Evolutionary conservation across 148 eudicot genomes (phyloP), one percentile per base, ranked within the genome.

Genomic region (Arctostaphylos glauca): DNA sequence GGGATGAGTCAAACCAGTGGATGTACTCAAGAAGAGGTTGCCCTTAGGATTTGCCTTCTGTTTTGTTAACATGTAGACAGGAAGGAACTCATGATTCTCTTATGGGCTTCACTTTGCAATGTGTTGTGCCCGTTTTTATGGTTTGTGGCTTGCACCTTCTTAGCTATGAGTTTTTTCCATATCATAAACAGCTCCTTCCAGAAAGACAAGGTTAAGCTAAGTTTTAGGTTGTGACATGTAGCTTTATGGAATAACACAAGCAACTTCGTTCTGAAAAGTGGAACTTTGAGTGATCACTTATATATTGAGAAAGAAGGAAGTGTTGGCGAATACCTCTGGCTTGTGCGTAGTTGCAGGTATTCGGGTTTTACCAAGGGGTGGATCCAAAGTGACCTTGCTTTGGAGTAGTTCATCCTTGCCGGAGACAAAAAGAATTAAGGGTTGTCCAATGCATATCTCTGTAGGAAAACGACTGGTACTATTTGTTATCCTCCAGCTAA

Each of bases 1-100:
- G 21, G 9, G 74, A 70, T 70, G 47, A 43, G 41, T 43, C 10
- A 38, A 70, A 68, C 46, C 13, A 16, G 49, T 15, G 74, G n/a
- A 70, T 70, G 48, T 70, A 41, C 74, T 43, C 6, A 43, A 70
- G 74, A 70, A 16, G 74, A 43, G 49, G 74, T 70, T 47, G 74
- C 10, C 10, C 47, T 14, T 12, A 15, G 49, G 49, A 70, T 70
- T 70, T 70, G 71, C 71, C 44, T 66, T 31, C 31, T 66, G 71
- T 31, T 25, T 31, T 25, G 71, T 66, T 66, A 31, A 66, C 44
- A 12, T 66, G 71, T 31, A 66, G 12, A 23, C 9, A 62, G 71
- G 25, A 60, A 60, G 67, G 71, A 66, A 66, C 71, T 12, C 6
- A 25, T 12, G 71, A 25, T 25, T 64, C 3, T 64, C 12, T 66